A percentile compares a stretch with the other conserved stretches of the same genome.
phyloP scores from a whole-genome alignment of 2,329 filamentous ascomycete genomes.

The Beauveria medogensis region DNA sequence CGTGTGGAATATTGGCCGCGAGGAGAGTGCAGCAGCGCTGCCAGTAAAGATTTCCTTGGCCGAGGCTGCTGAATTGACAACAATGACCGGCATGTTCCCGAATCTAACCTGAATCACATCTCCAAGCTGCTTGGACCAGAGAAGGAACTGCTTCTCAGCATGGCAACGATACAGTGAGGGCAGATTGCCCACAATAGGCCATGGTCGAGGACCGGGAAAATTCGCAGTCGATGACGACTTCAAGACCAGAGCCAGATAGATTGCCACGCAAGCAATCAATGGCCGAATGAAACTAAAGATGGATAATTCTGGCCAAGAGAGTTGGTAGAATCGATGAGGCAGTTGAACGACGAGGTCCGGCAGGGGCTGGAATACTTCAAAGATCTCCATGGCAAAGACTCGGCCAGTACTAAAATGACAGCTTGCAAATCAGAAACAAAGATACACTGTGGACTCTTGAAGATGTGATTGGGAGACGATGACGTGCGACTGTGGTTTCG shows the following conservation, averaged over 20 bases:
- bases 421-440: no score
- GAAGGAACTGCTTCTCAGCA: neutral
- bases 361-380: conserved; percentile 1
- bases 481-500: neutral
- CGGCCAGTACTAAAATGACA: neutral
- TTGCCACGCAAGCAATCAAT: neutral
- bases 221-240: neutral
- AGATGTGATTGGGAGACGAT: neutral
- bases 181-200: conserved; percentile 2
- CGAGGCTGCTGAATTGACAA: neutral
- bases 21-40: conserved; percentile 2
- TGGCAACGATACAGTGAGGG: conserved; percentile 1
- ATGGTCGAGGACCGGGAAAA: neutral
- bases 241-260: neutral
- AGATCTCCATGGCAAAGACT: neutral
- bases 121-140: conserved; percentile 1
- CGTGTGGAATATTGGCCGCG: neutral
- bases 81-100: conserved; percentile 1
- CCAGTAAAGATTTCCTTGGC: conserved; percentile 5
- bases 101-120: conserved; percentile 4
- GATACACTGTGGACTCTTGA: neutral
- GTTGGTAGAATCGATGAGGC: neutral
- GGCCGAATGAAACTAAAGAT: neutral
- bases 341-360: neutral
- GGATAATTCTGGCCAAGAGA: neutral